Base-by-base conservation (phyloP, 2,329 filamentous ascomycete species). In the Diaporthe sp. region DNA sequence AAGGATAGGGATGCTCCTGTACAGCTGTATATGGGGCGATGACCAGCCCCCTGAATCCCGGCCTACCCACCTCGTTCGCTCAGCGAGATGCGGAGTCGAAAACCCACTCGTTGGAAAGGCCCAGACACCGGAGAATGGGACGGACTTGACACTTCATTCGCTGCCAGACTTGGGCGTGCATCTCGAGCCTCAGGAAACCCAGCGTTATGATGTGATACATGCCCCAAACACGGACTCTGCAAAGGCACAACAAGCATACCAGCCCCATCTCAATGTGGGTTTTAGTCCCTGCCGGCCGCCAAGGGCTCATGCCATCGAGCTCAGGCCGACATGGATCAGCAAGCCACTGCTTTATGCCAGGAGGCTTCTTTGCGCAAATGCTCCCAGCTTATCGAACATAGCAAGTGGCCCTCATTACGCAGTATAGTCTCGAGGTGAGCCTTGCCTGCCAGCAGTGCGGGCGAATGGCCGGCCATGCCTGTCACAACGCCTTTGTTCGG, bases 21-120 rank as follows among this genome's bases (percentile, higher is more conserved):
- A 61, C 67, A 74, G 44, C 65, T 75, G 72, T 75, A 55, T 55
- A 74, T 76, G 75, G 75, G 75, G 75, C 75, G 75, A 76, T 75
- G 75, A 60, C 73, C 61, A 76, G 70, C 75, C 72, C 68, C 68
- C 73, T 75, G 37, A 49, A 76, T 74, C 72, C 75, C 44, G 51
- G 75, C 60, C 57, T 71, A 49, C 68, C 73, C 73, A 76, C 75
- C 51, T 68, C 46, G 73, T 74, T 76, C 73, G 75, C 73, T 75
- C 53, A 75, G 75, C 73, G 75, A 76, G 75, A 76, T 75, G 75
- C 75, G 75, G 75, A 76, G 75, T 75, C 75, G 28, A 73, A 73
- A 55, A 62, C 70, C 75, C 75, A 76, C 75, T 73, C 34, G 65
- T 19, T 76, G 61, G 75, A 75, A 73, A 73, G 75, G 75, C 75